A percentile compares a stretch with the other conserved stretches of the same genome.
Evolutionary conservation across 1,284 basidiomycete species (phyloP).

Genomic region (Mrakiaceae sp.): DNA sequence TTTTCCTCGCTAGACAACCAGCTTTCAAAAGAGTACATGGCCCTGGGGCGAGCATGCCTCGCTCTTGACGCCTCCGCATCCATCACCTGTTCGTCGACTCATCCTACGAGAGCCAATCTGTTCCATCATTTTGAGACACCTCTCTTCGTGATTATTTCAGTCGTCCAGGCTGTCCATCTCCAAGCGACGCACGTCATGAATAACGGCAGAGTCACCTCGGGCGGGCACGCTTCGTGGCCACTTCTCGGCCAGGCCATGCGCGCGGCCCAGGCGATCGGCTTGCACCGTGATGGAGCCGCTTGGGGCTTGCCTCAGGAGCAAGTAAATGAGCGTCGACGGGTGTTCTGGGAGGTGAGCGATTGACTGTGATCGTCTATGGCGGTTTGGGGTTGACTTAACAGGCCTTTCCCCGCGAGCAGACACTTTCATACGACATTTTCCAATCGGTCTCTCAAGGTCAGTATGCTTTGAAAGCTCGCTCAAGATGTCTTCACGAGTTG

Average conservation of each 20-base stretch:
- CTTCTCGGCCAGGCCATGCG: conserved; percentile 17
- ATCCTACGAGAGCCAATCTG: too few species aligned
- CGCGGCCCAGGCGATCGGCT: conserved; percentile 14
- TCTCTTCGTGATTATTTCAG: conserved; percentile 9
- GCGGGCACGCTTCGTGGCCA: conserved; percentile 13
- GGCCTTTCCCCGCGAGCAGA: background rate
- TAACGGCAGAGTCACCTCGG: background rate
- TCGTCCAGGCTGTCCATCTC: conserved; percentile 19
- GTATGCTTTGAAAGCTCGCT: too few species aligned
- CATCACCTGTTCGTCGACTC: too few species aligned
- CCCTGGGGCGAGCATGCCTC: conserved; percentile 13
- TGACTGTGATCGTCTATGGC: too few species aligned
- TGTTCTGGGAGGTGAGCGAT: conserved; percentile 20
- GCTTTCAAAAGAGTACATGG: conserved; percentile 10
- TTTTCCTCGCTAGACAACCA: conserved; percentile 7
- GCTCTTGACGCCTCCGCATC: background rate
- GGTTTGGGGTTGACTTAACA: too few species aligned
- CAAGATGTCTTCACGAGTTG: too few species aligned
- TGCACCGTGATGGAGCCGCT: conserved; percentile 16
- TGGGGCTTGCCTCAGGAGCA: conserved; percentile 16
- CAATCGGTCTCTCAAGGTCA: conserved; percentile 18
- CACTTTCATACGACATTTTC: conserved; percentile 18
- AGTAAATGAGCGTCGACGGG: conserved; percentile 11
- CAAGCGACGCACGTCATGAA: conserved; percentile 17
- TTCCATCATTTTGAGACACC: background rate